phyloP scores from a whole-genome alignment of 2,329 filamentous ascomycete species.

The Colletotrichum gigasporum region DNA sequence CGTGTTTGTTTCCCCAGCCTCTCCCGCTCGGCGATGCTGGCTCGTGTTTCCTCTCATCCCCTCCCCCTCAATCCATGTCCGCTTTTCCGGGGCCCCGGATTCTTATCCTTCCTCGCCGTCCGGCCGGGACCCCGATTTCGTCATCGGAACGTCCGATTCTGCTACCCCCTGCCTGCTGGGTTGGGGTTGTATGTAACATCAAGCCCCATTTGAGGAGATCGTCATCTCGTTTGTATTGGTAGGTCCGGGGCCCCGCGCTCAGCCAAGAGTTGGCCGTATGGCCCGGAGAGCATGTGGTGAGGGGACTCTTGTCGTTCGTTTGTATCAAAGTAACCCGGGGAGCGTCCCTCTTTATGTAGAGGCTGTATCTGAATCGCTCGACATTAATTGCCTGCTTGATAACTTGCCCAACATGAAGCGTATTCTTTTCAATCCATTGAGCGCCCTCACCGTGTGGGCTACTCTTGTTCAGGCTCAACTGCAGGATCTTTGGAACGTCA shows the following conservation, averaged over 20 bases:
- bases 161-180: not conserved
- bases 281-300: not conserved
- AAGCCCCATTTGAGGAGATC: not conserved
- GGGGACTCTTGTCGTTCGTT: not conserved
- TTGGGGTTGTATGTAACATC: not conserved
- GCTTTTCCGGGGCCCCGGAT: constrained; percentile 4
- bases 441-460: not conserved
- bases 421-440: not conserved
- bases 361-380: no score
- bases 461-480: not conserved
- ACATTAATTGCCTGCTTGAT: not conserved
- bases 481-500: constrained; percentile 9
- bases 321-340: not conserved
- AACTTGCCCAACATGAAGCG: not conserved
- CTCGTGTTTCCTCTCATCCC: not conserved
- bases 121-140: not conserved
- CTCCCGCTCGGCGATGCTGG: not conserved
- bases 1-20: not conserved
- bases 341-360: no score
- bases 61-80: not conserved
- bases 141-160: not conserved
- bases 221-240: not conserved
- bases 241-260: not conserved
- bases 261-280: not conserved
- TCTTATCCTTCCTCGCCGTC: not conserved